Conservation (phyloP, 768 basidiomycete genomes). For the Antrodiella citrinella region DNA sequence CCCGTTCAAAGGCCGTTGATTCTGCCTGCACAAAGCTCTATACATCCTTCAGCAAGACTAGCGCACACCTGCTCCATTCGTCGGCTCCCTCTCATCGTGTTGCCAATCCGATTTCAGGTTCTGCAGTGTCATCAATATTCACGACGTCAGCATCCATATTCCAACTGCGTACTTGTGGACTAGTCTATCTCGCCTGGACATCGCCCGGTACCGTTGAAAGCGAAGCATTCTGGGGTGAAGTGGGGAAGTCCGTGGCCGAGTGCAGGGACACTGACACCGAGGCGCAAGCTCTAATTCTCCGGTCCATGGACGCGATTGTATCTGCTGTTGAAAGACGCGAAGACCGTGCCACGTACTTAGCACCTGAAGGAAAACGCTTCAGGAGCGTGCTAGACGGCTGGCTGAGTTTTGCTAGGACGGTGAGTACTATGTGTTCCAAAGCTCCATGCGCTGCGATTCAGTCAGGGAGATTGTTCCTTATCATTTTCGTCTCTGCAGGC, state of each 20-base stretch:
- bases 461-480: neutral
- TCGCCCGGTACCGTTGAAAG: conserved; percentile 39
- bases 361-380: conserved; percentile 46
- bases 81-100: conserved; percentile 22
- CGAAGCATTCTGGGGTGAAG: conserved; percentile 66
- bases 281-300: conserved; percentile 24
- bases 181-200: conserved; percentile 42
- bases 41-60: conserved; percentile 34
- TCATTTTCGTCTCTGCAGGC: conserved; percentile 25
- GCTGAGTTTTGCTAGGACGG: conserved; percentile 59
- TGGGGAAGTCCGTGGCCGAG: conserved; percentile 38
- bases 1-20: conserved; percentile 41
- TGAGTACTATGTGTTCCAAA: conserved; percentile 20
- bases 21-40: conserved; percentile 54
- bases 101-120: conserved; percentile 9
- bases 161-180: conserved; percentile 31
- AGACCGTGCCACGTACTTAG: conserved; percentile 23
- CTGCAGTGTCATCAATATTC: too few species aligned
- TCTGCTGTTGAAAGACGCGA: conserved; percentile 27
- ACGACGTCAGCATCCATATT: too few species aligned
- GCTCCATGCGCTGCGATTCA: neutral
- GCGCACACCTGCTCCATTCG: conserved; percentile 7
- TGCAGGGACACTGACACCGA: conserved; percentile 20
- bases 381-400: conserved; percentile 65
- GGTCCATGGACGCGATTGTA: conserved; percentile 13